Evolutionary conservation across 208 protist species (phyloP).

Genomic region (Lotmaria passim): DNA sequence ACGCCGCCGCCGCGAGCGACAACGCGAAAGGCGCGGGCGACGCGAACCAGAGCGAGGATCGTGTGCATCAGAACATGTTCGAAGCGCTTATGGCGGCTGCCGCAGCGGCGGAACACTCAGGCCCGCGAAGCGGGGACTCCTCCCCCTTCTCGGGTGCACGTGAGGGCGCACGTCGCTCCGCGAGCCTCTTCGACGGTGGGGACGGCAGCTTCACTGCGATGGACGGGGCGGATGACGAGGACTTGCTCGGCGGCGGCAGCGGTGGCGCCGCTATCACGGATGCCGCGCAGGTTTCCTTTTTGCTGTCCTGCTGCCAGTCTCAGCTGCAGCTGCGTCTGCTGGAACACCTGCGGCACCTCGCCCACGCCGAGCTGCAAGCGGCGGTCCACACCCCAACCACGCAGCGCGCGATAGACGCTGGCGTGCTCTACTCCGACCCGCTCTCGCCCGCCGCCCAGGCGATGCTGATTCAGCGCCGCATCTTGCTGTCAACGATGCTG

Average conservation of each 20-base stretch:
- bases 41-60: neutral
- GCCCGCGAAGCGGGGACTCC: neutral
- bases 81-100: conserved; percentile 25
- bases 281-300: conserved; percentile 24
- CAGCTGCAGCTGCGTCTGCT: conserved; percentile 35
- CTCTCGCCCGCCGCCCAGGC: conserved; percentile 14
- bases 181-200: neutral
- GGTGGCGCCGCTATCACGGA: conserved; percentile 2
- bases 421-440: conserved; percentile 22
- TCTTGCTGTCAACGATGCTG: conserved; percentile 48
- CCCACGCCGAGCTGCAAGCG: conserved; percentile 18
- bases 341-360: conserved; percentile 29
- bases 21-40: neutral
- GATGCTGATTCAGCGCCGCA: conserved; percentile 25
- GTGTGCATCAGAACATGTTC: conserved; percentile 28
- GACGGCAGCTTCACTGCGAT: conserved; percentile 2
- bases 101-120: conserved; percentile 1
- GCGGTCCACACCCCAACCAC: conserved; percentile 30
- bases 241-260: neutral
- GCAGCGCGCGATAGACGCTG: conserved; percentile 31
- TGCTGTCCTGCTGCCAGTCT: conserved; percentile 42
- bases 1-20: neutral
- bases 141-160: neutral
- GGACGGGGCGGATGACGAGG: conserved; percentile 15
- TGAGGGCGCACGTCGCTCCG: neutral